Evolutionary conservation across 176 grass and related monocot genomes (phyloP).

Genomic region (Stipa capillata): DNA sequence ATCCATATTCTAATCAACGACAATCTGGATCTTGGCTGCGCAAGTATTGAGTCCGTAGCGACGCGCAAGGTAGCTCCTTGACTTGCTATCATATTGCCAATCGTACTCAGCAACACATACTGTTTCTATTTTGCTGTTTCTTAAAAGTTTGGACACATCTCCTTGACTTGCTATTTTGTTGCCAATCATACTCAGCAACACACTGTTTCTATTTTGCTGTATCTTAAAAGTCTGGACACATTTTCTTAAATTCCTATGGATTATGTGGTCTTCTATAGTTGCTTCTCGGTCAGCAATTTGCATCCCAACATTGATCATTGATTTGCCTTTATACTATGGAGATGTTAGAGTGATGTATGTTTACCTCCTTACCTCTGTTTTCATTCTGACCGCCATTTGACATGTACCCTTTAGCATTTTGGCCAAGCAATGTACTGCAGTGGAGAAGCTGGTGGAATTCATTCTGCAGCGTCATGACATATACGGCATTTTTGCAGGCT

Average conservation of each 20-base stretch:
- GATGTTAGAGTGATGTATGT: neutral
- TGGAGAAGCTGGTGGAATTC: neutral
- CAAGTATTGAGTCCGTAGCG: slow-evolving; percentile 70
- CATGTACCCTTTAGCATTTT: neutral
- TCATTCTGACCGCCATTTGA: neutral
- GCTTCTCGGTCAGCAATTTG: neutral
- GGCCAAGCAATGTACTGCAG: neutral
- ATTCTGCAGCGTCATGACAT: neutral
- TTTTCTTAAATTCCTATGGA: neutral
- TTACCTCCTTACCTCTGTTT: neutral
- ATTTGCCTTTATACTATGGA: neutral
- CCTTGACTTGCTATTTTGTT: neutral
- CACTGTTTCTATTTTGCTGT: neutral
- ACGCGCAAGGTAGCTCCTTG: slow-evolving; percentile 49
- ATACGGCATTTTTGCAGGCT: slow-evolving; percentile 33
- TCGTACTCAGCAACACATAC: neutral
- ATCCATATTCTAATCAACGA: slow-evolving; percentile 61
- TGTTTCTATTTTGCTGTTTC: neutral
- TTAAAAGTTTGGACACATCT: neutral
- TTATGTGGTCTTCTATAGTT: neutral
- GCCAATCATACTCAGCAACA: neutral
- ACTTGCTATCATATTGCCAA: neutral
- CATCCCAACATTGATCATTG: neutral
- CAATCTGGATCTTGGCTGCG: slow-evolving; percentile 87
- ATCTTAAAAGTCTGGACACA: neutral